Conservation (phyloP, 2,329 filamentous ascomycete genomes). For the Cytospora piceae region DNA sequence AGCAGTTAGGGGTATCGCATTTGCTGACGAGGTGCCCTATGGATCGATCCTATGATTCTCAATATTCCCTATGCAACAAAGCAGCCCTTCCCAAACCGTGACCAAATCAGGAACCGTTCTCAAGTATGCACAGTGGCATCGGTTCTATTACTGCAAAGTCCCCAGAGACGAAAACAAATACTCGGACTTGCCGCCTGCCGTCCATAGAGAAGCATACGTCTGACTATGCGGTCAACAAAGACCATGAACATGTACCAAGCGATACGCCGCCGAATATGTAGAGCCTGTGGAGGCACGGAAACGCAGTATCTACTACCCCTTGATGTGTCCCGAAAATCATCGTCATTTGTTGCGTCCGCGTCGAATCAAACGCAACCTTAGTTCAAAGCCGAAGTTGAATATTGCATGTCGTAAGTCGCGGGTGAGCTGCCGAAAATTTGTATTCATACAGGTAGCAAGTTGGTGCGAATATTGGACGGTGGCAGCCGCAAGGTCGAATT, state of each 20-base stretch:
- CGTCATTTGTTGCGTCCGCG: not conserved
- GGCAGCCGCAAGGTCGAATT: not conserved
- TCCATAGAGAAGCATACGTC: not conserved
- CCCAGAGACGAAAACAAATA: not conserved
- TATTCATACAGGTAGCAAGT: not conserved
- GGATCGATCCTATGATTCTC: slow-evolving; percentile 4
- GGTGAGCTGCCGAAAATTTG: not conserved
- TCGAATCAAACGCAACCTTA: not conserved
- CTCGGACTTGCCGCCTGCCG: not conserved
- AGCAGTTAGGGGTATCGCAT: slow-evolving; percentile 24
- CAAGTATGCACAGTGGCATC: slow-evolving; percentile 3
- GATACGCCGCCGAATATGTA: not conserved
- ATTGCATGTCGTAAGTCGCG: not conserved
- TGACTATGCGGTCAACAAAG: not conserved
- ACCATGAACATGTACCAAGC: not conserved
- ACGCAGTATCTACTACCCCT: not conserved
- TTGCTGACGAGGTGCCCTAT: slow-evolving; percentile 10
- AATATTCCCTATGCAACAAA: slow-evolving; percentile 3
- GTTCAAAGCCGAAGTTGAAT: not conserved
- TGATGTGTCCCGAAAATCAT: not conserved
- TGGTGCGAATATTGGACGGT: not conserved
- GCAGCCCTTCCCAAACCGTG: slow-evolving; percentile 11
- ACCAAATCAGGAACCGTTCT: slow-evolving; percentile 5
- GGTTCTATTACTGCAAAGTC: not conserved
- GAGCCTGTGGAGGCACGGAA: slow-evolving; percentile 1